Conservation (phyloP, 257 asterid genomes). For the Fraxinus excelsior region DNA sequence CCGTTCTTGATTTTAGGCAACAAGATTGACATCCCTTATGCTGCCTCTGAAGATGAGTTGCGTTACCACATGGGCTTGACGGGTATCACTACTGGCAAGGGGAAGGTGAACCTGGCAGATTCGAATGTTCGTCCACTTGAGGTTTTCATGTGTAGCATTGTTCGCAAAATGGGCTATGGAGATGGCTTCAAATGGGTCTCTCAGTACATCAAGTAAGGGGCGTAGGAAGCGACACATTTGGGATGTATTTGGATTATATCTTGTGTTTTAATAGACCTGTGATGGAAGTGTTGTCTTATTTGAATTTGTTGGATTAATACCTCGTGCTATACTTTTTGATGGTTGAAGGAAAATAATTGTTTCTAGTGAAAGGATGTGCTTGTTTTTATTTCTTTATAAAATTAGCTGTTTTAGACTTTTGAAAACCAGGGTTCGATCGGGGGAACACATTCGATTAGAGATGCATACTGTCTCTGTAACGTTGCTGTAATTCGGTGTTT, state of each 20-base stretch:
- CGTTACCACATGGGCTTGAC: conserved; percentile 7
- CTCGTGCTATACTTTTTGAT: neutral
- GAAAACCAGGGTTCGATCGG: no score
- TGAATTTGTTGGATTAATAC: neutral
- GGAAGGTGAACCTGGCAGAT: neutral
- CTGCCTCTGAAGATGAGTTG: neutral
- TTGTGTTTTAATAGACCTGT: neutral
- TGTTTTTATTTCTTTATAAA: neutral
- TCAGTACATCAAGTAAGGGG: neutral
- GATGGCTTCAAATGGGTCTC: conserved; percentile 1
- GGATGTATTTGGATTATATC: neutral
- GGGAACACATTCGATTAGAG: no score
- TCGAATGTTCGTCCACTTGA: conserved; percentile 4
- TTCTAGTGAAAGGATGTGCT: neutral
- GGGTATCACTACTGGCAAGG: conserved; percentile 3
- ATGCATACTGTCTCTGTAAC: no score
- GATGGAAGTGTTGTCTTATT: neutral
- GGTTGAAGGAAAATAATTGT: neutral
- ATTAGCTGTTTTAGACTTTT: neutral
- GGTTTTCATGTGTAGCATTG: conserved; percentile 7
- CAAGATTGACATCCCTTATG: conserved; percentile 5
- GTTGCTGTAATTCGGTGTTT: no score
- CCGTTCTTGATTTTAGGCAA: neutral
- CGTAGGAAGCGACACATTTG: neutral
- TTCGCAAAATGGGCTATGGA: conserved; percentile 4